Evolutionary conservation across 1,139 yeast genomes (phyloP).

Genomic region (Debaryomyces fabryi): DNA sequence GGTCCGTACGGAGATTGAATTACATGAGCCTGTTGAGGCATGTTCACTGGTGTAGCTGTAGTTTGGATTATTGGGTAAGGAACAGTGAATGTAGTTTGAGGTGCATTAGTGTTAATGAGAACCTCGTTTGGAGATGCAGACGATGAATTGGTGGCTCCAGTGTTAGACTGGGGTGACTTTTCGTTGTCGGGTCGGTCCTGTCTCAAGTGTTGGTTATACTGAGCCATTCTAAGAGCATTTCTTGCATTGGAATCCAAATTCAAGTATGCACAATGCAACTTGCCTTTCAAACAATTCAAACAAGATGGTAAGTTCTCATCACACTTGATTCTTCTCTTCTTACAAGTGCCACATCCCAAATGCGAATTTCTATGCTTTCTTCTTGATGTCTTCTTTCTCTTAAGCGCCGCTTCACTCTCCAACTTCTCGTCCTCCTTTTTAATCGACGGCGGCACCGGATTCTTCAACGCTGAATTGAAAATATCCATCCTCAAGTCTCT

Average conservation of each 20-base stretch:
- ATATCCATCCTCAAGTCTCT: constrained; percentile 23
- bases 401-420: constrained; percentile 9
- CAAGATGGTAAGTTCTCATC: constrained; percentile 67
- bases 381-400: constrained; percentile 51
- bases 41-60: constrained; percentile 14
- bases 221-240: constrained; percentile 55
- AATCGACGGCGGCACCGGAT: constrained; percentile 27
- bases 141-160: constrained; percentile 7
- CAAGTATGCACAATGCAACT: constrained; percentile 56
- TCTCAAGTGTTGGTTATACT: constrained; percentile 47
- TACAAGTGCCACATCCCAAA: constrained; percentile 67
- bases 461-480: constrained; percentile 31
- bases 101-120: not conserved
- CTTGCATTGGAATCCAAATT: constrained; percentile 53
- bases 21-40: constrained; percentile 20
- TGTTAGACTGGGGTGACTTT: constrained; percentile 5
- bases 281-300: constrained; percentile 61
- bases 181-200: constrained; percentile 24
- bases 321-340: constrained; percentile 66
- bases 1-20: constrained; percentile 42
- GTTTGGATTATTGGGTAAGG: constrained; percentile 21
- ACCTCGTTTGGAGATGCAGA: constrained; percentile 11
- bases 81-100: constrained; percentile 16
- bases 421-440: constrained; percentile 13
- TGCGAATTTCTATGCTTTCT: constrained; percentile 67